Percentiles rank a stretch among this genome's conserved stretches.
phyloP scores from a whole-genome alignment of 129 eudicot species.

The Artemisia tridentata region DNA sequence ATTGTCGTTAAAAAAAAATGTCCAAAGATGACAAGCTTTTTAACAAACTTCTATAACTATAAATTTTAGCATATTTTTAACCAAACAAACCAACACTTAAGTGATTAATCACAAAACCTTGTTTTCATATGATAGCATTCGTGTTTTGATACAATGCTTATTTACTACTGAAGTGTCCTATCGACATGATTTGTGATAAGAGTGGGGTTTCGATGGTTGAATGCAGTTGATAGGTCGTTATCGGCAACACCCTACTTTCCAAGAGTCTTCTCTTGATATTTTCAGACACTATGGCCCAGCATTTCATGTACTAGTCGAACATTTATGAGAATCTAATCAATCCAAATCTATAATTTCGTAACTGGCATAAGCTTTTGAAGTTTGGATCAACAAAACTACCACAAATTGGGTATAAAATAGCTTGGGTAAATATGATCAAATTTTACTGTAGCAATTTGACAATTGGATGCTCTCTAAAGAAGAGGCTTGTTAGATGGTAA shows the following conservation, averaged over 20 bases:
- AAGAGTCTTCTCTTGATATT: conserved; percentile 14
- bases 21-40: too few species aligned
- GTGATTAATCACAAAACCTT: neutral
- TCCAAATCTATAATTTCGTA: too few species aligned
- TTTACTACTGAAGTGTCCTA: neutral
- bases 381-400: too few species aligned
- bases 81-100: neutral
- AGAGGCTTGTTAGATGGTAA: too few species aligned
- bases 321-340: neutral
- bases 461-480: too few species aligned
- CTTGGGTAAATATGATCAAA: too few species aligned
- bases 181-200: conserved; percentile 21
- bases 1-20: too few species aligned
- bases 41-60: neutral
- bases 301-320: conserved; percentile 5
- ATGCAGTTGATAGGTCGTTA: conserved; percentile 16
- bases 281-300: conserved; percentile 23
- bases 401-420: too few species aligned
- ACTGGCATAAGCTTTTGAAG: neutral
- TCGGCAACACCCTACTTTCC: conserved; percentile 17
- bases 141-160: neutral
- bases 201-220: conserved; percentile 2
- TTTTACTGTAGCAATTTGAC: too few species aligned
- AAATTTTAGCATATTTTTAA: too few species aligned
- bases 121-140: neutral